phyloP scores from a whole-genome alignment of 2,329 filamentous ascomycete genomes.

The Helotiales sp. region DNA sequence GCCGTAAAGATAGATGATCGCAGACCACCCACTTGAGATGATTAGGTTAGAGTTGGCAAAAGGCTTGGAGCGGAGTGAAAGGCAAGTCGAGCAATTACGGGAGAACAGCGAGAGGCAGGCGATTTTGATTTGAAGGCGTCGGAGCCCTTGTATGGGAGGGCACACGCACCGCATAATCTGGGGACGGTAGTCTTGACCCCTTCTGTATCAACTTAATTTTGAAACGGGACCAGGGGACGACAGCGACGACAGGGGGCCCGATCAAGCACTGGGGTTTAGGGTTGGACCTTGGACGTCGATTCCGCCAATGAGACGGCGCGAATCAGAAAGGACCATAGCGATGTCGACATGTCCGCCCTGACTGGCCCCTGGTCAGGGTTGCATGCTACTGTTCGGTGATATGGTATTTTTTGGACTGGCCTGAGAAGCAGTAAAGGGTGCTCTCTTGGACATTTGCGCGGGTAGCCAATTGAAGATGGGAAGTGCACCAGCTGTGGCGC shows the following conservation, averaged over 20 bases:
- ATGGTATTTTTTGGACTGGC: slow-evolving; percentile 3
- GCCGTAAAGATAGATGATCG: slow-evolving; percentile 11
- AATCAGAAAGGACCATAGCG: slow-evolving; percentile 7
- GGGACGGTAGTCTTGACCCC: slow-evolving; percentile 24
- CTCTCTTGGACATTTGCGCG: not conserved
- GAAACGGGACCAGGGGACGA: slow-evolving; percentile 25
- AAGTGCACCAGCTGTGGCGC: slow-evolving; percentile 3
- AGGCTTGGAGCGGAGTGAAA: not conserved
- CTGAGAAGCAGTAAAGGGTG: not conserved
- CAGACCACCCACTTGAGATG: slow-evolving; percentile 16
- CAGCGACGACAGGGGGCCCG: not conserved
- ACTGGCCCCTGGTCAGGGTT: not conserved
- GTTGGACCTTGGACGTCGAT: not conserved
- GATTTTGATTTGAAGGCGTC: slow-evolving; percentile 9
- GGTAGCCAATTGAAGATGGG: not conserved
- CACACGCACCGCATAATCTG: slow-evolving; percentile 26
- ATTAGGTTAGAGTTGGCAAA: slow-evolving; percentile 8
- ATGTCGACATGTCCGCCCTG: slow-evolving; percentile 2
- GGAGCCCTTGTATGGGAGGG: slow-evolving; percentile 7
- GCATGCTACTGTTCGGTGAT: not conserved
- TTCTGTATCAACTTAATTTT: slow-evolving; percentile 32
- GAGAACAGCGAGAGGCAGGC: not conserved
- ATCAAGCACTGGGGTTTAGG: not conserved
- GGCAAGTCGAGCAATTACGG: slow-evolving; percentile 13
- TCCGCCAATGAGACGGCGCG: not conserved